These are phyloP conservation scores for Chionographis japonica DNA, from an alignment of 106 monocot species.

Conservation along the genomic window DNA sequence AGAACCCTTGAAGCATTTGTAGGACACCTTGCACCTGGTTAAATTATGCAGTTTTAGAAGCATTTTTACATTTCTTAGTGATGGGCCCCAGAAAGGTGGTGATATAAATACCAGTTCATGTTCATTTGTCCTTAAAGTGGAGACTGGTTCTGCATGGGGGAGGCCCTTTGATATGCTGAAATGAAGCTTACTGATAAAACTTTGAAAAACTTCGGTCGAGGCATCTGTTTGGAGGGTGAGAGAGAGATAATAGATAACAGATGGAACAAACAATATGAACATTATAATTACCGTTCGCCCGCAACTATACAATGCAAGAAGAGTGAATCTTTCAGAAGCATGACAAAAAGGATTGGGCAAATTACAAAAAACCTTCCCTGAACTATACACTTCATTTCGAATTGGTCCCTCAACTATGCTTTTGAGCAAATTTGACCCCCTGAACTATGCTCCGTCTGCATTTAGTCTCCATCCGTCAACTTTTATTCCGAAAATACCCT, in stretches of 20 bases:
- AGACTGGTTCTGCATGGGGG: slow-evolving; percentile 53
- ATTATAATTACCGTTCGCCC: too few species aligned
- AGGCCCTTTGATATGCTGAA: slow-evolving; percentile 62
- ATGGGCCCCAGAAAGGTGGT: background rate
- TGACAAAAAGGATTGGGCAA: too few species aligned
- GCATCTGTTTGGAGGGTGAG: slow-evolving; percentile 7
- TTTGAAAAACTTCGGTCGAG: slow-evolving; percentile 14
- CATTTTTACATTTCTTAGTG: background rate
- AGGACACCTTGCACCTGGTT: slow-evolving; percentile 57
- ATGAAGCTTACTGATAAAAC: slow-evolving; percentile 72
- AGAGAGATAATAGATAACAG: background rate
- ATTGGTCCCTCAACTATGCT: too few species aligned
- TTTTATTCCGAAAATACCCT: too few species aligned
- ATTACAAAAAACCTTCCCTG: too few species aligned
- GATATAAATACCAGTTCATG: slow-evolving; percentile 50
- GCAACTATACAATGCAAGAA: too few species aligned
- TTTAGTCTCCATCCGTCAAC: too few species aligned
- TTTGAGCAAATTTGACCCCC: too few species aligned
- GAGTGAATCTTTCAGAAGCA: too few species aligned
- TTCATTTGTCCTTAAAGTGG: slow-evolving; percentile 52
- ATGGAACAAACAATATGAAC: too few species aligned
- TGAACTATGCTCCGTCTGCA: too few species aligned
- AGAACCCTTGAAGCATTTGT: slow-evolving; percentile 87
- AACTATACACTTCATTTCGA: too few species aligned
- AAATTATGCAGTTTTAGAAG: background rate